phyloP scores from a whole-genome alignment of 371 early-diverging fungal species.

The Saksenaea oblongispora region DNA sequence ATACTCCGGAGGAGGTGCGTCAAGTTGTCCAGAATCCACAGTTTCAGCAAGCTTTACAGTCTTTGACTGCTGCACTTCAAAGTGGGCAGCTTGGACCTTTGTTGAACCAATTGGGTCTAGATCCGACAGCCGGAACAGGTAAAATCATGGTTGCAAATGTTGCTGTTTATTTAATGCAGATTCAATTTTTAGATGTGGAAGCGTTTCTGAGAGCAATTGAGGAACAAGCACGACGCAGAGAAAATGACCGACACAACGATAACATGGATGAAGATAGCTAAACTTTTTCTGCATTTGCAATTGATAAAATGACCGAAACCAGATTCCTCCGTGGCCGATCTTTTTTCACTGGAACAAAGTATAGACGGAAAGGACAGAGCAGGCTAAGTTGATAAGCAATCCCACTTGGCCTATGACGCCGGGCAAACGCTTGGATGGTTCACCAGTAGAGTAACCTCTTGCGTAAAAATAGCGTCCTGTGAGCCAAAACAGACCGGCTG shows the following conservation, averaged over 20 bases:
- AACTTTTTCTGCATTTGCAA: background rate
- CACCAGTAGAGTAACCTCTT: conserved; percentile 55
- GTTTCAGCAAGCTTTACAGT: conserved; percentile 69
- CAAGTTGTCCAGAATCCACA: conserved; percentile 67
- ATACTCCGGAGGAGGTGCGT: conserved; percentile 55
- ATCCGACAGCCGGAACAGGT: conserved; percentile 49
- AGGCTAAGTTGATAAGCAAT: conserved; percentile 39
- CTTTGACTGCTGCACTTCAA: conserved; percentile 65
- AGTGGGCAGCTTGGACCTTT: conserved; percentile 71
- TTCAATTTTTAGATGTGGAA: conserved; percentile 53
- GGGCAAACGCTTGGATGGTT: conserved; percentile 44
- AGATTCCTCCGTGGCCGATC: background rate
- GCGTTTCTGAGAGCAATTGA: conserved; percentile 68
- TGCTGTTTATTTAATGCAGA: background rate
- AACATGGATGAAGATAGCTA: conserved; percentile 37
- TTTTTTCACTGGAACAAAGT: background rate
- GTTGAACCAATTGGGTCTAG: conserved; percentile 64
- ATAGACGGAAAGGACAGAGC: conserved; percentile 21
- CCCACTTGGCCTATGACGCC: conserved; percentile 46
- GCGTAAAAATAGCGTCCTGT: conserved; percentile 48
- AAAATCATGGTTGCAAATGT: background rate
- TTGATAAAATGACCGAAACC: background rate
- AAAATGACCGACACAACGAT: conserved; percentile 11
- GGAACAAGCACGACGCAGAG: conserved; percentile 54
- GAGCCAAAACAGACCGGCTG: conserved; percentile 48